Base-by-base conservation (phyloP, 2,329 filamentous ascomycete species). In the Lomentospora prolificans region DNA sequence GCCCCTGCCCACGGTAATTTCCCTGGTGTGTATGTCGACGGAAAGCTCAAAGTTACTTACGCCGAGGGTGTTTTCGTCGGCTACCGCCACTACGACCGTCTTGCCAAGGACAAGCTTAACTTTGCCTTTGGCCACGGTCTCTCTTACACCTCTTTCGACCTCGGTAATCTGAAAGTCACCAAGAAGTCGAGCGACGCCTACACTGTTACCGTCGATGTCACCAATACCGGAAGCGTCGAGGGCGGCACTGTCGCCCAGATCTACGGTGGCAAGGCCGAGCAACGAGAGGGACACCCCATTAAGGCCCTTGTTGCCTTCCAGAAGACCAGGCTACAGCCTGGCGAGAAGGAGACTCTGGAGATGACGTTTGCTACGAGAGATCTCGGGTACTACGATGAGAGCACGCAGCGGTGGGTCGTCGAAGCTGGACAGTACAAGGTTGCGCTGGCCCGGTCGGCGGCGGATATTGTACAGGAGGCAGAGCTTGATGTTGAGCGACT, bases 61-160 rank as follows among this genome's bases (percentile, higher is more conserved):
- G 81, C 80, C n/a, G 85, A 87, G 65, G 85, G 84, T 51, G 76
- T 88, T 48, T 87, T 84, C 63, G 74, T 87, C 36, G 85, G 85
- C 1, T 87, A 88, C 66, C 74, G 84, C 19, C 81, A 81, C 69
- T 87, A 85, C 62, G 84, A 88, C 62, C 83, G 80, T 60, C 56
- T 67, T n/a, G 72, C 74, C 1, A 70, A 75, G 36, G 75, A 80
- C n/a, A 72, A 75, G 14, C 75, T 82, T 0, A 75, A 81, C 27
- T 87, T 87, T 67, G 74, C 82, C 51, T 88, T 88, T 61, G 84
- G 85, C 6, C 79, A 85, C 63, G 85, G 78, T 39, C 71, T 85
- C 22, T 82, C 79, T 25, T 87, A 87, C 70, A 86, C 80, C 3
- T 77, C 69, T 1, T 89, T 83, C 65, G 70, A 77, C 24, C 57